phyloP scores from a whole-genome alignment of 177 flowering plant genomes.

The Vitis hybrid region DNA sequence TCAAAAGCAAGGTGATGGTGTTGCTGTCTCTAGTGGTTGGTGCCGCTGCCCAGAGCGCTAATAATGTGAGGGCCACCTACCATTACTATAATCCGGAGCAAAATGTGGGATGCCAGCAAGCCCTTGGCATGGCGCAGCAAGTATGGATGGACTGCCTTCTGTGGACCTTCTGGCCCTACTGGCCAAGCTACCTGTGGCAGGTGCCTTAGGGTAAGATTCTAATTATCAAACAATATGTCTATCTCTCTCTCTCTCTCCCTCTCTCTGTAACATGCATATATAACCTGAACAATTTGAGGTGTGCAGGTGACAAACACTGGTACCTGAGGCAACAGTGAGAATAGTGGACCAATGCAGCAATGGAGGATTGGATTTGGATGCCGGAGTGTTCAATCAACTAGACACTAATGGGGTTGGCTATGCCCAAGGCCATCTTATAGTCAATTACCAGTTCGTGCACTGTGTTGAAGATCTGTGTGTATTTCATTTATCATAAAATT shows the following conservation, averaged over 20 bases:
- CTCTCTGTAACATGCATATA: no score
- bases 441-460: constrained; percentile 55
- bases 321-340: constrained; percentile 54
- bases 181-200: constrained; percentile 64
- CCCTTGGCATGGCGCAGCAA: constrained; percentile 56
- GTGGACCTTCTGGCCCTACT: constrained; percentile 59
- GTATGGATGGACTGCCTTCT: constrained; percentile 81
- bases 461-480: constrained; percentile 17
- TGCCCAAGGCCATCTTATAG: constrained; percentile 43
- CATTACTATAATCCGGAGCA: constrained; percentile 52
- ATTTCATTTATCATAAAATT: no score
- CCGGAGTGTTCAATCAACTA: constrained; percentile 33
- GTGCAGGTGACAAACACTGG: constrained; percentile 55
- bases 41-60: constrained; percentile 31
- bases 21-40: not conserved
- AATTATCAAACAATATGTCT: no score
- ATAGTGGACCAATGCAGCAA: constrained; percentile 77
- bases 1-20: constrained; percentile 7
- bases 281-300: no score
- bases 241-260: no score
- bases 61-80: constrained; percentile 68
- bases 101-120: constrained; percentile 63
- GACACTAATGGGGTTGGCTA: constrained; percentile 65
- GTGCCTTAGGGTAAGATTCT: constrained; percentile 54
- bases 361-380: constrained; percentile 74